These are phyloP conservation scores for Fusarium falciforme DNA, from an alignment of 2,329 filamentous ascomycete genomes.

Conservation along the genomic window DNA sequence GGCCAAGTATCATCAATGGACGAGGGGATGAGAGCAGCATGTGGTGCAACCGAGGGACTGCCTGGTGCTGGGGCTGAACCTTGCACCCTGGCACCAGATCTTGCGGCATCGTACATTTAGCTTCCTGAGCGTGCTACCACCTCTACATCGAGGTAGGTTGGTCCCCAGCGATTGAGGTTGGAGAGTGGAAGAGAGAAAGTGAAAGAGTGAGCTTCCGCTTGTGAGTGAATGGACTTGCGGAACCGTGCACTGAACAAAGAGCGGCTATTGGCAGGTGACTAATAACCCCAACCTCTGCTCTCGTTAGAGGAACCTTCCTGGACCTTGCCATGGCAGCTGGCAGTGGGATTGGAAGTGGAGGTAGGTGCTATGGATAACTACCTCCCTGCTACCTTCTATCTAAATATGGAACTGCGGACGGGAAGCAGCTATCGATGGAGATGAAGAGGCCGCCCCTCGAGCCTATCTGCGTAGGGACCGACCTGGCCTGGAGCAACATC, in stretches of 20 bases:
- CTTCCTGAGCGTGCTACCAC: slow-evolving; percentile 31
- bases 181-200: not conserved
- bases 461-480: not conserved
- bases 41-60: slow-evolving; percentile 29
- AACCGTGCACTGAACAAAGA: not conserved
- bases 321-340: not conserved
- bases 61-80: slow-evolving; percentile 31
- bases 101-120: slow-evolving; percentile 43
- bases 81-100: slow-evolving; percentile 43
- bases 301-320: not conserved
- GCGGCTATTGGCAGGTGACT: slow-evolving; percentile 4
- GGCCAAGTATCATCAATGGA: slow-evolving; percentile 12
- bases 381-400: not conserved
- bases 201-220: not conserved
- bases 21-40: slow-evolving; percentile 19
- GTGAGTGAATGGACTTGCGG: not conserved
- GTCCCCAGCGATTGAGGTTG: not conserved
- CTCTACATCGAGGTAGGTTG: slow-evolving; percentile 17
- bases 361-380: not conserved
- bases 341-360: not conserved
- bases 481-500: not conserved
- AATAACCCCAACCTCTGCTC: slow-evolving; percentile 3
- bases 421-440: not conserved
- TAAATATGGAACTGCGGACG: slow-evolving; percentile 5
- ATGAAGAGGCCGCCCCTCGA: not conserved